Percentiles rank a stretch among this genome's conserved stretches.
Evolutionary conservation across 129 eudicot genomes (phyloP).

Genomic region (Arctium minus): DNA sequence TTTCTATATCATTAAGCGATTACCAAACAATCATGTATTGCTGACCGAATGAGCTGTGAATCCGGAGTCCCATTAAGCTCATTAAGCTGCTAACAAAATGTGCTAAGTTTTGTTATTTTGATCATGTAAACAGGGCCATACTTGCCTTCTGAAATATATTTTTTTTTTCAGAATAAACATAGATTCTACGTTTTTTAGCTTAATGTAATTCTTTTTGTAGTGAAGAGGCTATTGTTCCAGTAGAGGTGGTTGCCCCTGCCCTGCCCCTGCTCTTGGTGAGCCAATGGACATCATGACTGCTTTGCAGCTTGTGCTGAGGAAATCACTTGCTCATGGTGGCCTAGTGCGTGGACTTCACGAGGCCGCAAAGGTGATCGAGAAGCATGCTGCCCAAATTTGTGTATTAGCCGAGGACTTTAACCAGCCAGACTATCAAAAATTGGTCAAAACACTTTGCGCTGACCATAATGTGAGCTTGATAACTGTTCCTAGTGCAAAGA

Average conservation of each 20-base stretch:
- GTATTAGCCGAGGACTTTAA: conserved; percentile 90
- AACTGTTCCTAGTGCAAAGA: conserved; percentile 78
- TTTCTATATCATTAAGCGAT: too few relatives aligned
- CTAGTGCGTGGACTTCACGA: conserved; percentile 75
- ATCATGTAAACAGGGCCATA: neutral
- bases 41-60: too few relatives aligned
- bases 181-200: neutral
- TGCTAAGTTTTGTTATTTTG: neutral
- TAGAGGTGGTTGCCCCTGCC: conserved; percentile 40
- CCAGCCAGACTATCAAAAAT: conserved; percentile 73
- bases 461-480: conserved; percentile 81
- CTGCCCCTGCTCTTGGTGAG: conserved; percentile 75
- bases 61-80: too few relatives aligned
- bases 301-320: conserved; percentile 75
- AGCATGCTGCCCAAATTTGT: conserved; percentile 83
- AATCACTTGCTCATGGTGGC: conserved; percentile 82
- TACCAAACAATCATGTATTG: too few relatives aligned
- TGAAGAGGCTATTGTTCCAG: conserved; percentile 64
- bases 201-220: conserved; percentile 34
- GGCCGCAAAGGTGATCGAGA: conserved; percentile 86
- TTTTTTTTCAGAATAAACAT: neutral
- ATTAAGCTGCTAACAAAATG: too few relatives aligned
- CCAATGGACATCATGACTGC: conserved; percentile 94
- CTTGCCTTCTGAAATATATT: neutral
- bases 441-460: conserved; percentile 81